Base-by-base conservation (phyloP, 352 stramenopile species). In the Plasmopara muralis region DNA sequence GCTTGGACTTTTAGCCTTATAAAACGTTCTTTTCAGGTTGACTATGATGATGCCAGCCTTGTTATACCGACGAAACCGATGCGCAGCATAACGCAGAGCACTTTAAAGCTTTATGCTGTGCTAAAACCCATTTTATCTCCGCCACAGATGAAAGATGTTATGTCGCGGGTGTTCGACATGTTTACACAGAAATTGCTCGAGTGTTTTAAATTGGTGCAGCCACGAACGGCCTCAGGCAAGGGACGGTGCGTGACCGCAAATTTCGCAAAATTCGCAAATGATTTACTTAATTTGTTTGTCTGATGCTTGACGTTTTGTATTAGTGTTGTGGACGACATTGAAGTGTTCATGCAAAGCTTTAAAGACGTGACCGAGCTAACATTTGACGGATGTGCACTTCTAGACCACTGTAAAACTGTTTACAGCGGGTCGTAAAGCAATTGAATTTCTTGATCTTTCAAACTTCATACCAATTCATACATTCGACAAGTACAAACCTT, bases 71-170 rank as follows among this genome's bases (percentile, higher is more conserved):
- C 68, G 5, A 93, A 83, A 37, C 92, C 85, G 15, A 92, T 98
- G 64, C 81, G 91, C n/a, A 91, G 93, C 16, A 95, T 98, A 55
- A 78, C 87, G n/a, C 87, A 89, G 25, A 97, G 89, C 62, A 97
- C 95, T 6, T 83, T 89, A 31, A 97, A 97, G 60, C 87, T 98
- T 55, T 91, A 98, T 68, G 87, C 91, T 46, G 94, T 98, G 29
- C 68, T 98, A 25, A 74, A 88, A 56, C 76, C 86, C 9, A 83
- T 98, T 37, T 77, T 98, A 8, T 96, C 95, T 9, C 72, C 80
- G 4, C 89, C 95, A 40, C 87, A 98, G 67, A 93, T 98, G 62
- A 90, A 96, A 57, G 94, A 98, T 67, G 86, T 98, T 20, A 96
- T 98, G 74, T 95, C 87, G 28, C 77, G 83, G 34, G 80, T 93